These are phyloP conservation scores for Volutella citrinella DNA, from an alignment of 2,329 filamentous ascomycete species.

Conservation along the genomic window DNA sequence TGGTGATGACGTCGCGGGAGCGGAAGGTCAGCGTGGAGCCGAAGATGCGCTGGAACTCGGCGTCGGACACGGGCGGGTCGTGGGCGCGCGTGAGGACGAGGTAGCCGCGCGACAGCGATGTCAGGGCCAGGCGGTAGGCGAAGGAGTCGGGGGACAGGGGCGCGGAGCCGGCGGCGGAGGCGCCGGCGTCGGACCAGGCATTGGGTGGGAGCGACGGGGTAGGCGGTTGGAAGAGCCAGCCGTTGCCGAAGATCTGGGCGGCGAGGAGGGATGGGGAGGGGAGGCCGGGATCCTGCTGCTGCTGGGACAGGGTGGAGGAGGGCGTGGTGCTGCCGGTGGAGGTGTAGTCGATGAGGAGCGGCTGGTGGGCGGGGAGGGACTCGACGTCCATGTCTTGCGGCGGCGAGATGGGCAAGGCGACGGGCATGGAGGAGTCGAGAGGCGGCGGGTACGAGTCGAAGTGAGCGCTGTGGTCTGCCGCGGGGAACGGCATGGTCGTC, in stretches of 20 bases:
- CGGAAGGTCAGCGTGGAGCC: constrained; percentile 14
- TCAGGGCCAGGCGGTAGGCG: constrained; percentile 18
- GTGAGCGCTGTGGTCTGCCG: no score
- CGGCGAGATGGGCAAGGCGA: no score
- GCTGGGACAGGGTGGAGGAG: constrained; percentile 2
- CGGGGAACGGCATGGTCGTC: no score
- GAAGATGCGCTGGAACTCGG: constrained; percentile 17
- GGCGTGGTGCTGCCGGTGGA: constrained; percentile 1
- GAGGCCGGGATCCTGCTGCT: constrained; percentile 3
- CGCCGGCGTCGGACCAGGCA: no score
- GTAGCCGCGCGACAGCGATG: constrained; percentile 17
- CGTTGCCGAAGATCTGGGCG: constrained; percentile 24
- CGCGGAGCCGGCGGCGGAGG: constrained; percentile 1
- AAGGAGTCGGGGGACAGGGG: constrained; percentile 17
- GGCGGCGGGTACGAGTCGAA: no score
- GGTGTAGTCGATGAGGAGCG: constrained; percentile 2
- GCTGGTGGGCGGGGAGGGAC: constrained; percentile 1
- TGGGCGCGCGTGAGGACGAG: constrained; percentile 14
- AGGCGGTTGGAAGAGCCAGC: constrained; percentile 18
- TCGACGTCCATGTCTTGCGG: no score
- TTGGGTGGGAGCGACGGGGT: constrained; percentile 6
- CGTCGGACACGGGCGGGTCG: constrained; percentile 7
- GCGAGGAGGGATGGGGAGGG: constrained; percentile 7
- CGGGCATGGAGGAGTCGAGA: no score
- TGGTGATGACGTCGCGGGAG: constrained; percentile 20